phyloP scores from a whole-genome alignment of 139 green algal species.

The Haematococcus sp. region DNA sequence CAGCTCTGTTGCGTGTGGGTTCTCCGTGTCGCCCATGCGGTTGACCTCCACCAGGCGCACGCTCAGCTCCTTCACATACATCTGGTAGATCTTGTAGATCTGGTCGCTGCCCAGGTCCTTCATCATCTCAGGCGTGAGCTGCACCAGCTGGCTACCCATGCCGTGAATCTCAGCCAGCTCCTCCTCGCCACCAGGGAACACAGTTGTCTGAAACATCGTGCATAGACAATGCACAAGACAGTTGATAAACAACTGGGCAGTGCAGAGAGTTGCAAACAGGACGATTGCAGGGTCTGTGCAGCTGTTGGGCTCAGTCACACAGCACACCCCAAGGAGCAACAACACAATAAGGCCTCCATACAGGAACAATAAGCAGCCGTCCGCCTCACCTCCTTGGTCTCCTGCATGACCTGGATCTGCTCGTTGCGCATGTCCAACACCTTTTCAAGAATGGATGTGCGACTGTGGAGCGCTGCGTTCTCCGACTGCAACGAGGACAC shows the following conservation, averaged over 20 bases:
- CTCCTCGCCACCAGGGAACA: slow-evolving; percentile 17
- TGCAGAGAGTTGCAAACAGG: not conserved
- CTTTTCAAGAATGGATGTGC: slow-evolving; percentile 59
- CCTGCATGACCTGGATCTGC: slow-evolving; percentile 70
- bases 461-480: slow-evolving; percentile 52
- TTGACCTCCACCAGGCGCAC: slow-evolving; percentile 33
- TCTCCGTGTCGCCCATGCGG: not conserved
- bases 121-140: slow-evolving; percentile 38
- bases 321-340: too few species aligned
- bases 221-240: not conserved
- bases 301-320: too few species aligned
- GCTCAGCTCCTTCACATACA: slow-evolving; percentile 61
- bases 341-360: too few species aligned
- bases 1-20: slow-evolving; percentile 14
- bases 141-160: slow-evolving; percentile 28
- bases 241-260: not conserved
- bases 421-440: slow-evolving; percentile 66
- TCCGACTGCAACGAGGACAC: slow-evolving; percentile 55
- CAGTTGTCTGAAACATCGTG: slow-evolving; percentile 2
- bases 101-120: slow-evolving; percentile 52
- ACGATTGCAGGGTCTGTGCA: too few species aligned
- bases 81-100: slow-evolving; percentile 65
- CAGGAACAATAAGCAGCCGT: not conserved
- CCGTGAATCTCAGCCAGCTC: slow-evolving; percentile 20
- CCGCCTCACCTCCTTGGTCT: slow-evolving; percentile 58